Percentiles rank a stretch among this genome's conserved stretches.
Conservation (phyloP, 768 basidiomycete species). For the Boletus pseudopeckii region DNA sequence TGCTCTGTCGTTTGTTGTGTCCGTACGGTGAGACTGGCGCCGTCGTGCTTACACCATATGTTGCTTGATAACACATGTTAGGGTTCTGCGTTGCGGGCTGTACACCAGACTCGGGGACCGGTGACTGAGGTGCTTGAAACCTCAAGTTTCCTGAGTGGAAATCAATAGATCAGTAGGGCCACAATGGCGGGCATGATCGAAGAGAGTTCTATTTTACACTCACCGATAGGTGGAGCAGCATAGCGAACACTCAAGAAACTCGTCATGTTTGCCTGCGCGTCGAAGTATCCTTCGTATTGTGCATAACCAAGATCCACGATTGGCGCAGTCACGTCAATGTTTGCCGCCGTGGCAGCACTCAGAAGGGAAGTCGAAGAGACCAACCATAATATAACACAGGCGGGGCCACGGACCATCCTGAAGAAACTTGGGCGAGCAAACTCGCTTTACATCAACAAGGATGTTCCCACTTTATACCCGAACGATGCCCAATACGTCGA, state of each 20-base stretch:
- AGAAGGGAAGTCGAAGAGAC: not conserved
- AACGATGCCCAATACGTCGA: too few relatives aligned
- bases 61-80: slow-evolving; percentile 23
- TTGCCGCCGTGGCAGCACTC: not conserved
- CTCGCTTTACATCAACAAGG: too few relatives aligned
- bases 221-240: slow-evolving; percentile 48
- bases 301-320: slow-evolving; percentile 32
- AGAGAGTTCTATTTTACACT: not conserved
- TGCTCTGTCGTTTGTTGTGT: slow-evolving; percentile 6
- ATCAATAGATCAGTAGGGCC: not conserved
- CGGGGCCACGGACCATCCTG: slow-evolving; percentile 1
- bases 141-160: slow-evolving; percentile 18
- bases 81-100: slow-evolving; percentile 30
- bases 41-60: slow-evolving; percentile 2
- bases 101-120: slow-evolving; percentile 10
- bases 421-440: not conserved
- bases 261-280: slow-evolving; percentile 20
- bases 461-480: not conserved
- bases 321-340: slow-evolving; percentile 1
- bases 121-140: slow-evolving; percentile 30
- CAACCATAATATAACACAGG: not conserved
- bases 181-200: not conserved
- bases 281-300: slow-evolving; percentile 27
- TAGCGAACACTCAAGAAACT: slow-evolving; percentile 37
- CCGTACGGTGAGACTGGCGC: slow-evolving; percentile 3